Conservation (phyloP, 2,329 filamentous ascomycete genomes). For the Dactylonectria estremocensis region DNA sequence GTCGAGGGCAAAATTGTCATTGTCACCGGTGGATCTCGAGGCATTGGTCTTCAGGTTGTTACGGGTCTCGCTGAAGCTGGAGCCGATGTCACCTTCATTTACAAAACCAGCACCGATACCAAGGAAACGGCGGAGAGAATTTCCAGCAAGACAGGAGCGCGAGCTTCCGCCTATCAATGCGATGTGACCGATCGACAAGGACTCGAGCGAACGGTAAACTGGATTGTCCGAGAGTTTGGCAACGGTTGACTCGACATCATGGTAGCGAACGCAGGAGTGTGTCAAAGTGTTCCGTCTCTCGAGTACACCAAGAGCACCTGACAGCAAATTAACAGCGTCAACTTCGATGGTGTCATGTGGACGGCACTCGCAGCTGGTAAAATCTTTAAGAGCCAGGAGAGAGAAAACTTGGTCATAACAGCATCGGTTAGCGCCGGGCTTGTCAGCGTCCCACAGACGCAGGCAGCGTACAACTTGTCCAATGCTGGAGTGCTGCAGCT, state of each 20-base stretch:
- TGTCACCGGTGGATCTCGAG: slow-evolving; percentile 11
- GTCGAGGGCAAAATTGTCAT: slow-evolving; percentile 6
- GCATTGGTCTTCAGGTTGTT: slow-evolving; percentile 14
- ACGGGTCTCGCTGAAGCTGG: slow-evolving; percentile 14
- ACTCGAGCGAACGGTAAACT: slow-evolving; percentile 21
- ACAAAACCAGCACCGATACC: slow-evolving; percentile 3
- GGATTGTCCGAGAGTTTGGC: slow-evolving; percentile 42
- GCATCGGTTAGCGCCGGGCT: slow-evolving; percentile 39
- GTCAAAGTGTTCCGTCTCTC: slow-evolving; percentile 41
- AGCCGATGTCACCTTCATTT: slow-evolving; percentile 13
- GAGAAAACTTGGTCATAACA: slow-evolving; percentile 49
- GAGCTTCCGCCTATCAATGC: neutral
- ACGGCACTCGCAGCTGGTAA: slow-evolving; percentile 43
- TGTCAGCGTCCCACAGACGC: slow-evolving; percentile 48
- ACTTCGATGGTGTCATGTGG: slow-evolving; percentile 50
- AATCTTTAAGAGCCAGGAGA: slow-evolving; percentile 46
- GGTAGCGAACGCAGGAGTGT: slow-evolving; percentile 50
- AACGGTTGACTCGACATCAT: slow-evolving; percentile 43
- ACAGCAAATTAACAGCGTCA: slow-evolving; percentile 44
- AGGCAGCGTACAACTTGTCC: slow-evolving; percentile 59
- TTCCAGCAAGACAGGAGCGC: neutral
- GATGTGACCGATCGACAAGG: slow-evolving; percentile 1
- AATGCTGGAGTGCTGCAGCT: slow-evolving; percentile 59
- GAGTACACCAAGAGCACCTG: slow-evolving; percentile 49
- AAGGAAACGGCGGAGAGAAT: neutral